These are phyloP conservation scores for Cafeteria roenbergensis DNA, from an alignment of 108 stramenopile species.

Conservation along the genomic window DNA sequence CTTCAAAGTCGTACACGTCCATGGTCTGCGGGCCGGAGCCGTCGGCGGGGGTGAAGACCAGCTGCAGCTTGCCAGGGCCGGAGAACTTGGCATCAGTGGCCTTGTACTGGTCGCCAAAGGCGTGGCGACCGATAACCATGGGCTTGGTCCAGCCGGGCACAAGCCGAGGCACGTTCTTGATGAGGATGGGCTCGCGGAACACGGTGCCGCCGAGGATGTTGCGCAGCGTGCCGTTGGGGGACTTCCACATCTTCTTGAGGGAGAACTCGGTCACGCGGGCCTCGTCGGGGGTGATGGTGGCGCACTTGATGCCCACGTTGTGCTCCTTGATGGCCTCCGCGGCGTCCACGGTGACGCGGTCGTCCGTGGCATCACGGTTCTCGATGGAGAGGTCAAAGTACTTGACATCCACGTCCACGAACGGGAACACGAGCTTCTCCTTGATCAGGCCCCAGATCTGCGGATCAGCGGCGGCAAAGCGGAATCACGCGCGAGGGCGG, in stretches of 20 bases:
- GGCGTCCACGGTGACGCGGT: slow-evolving; percentile 37
- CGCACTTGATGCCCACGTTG: slow-evolving; percentile 42
- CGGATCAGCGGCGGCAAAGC: not conserved
- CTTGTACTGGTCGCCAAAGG: slow-evolving; percentile 33
- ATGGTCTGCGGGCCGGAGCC: slow-evolving; percentile 15
- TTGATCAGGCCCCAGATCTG: slow-evolving; percentile 42
- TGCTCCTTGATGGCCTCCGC: slow-evolving; percentile 33
- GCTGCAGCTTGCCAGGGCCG: slow-evolving; percentile 31
- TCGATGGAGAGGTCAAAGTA: slow-evolving; percentile 32
- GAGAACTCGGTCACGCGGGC: slow-evolving; percentile 37
- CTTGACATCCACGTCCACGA: slow-evolving; percentile 31
- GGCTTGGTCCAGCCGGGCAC: slow-evolving; percentile 40
- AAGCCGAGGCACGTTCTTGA: slow-evolving; percentile 39
- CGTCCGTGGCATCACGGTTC: slow-evolving; percentile 33
- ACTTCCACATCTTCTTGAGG: slow-evolving; percentile 35
- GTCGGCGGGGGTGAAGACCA: slow-evolving; percentile 31
- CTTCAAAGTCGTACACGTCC: slow-evolving; percentile 32
- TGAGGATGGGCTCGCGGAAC: slow-evolving; percentile 41
- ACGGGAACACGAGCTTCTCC: slow-evolving; percentile 34
- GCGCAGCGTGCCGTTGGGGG: slow-evolving; percentile 26
- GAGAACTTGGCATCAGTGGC: slow-evolving; percentile 29
- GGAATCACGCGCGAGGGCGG: not conserved
- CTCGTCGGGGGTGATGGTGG: slow-evolving; percentile 39
- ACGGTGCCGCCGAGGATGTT: slow-evolving; percentile 38
- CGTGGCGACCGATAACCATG: slow-evolving; percentile 37